These are phyloP conservation scores for Phytophthora parvispora DNA, from an alignment of 352 stramenopile species.

Conservation along the genomic window DNA sequence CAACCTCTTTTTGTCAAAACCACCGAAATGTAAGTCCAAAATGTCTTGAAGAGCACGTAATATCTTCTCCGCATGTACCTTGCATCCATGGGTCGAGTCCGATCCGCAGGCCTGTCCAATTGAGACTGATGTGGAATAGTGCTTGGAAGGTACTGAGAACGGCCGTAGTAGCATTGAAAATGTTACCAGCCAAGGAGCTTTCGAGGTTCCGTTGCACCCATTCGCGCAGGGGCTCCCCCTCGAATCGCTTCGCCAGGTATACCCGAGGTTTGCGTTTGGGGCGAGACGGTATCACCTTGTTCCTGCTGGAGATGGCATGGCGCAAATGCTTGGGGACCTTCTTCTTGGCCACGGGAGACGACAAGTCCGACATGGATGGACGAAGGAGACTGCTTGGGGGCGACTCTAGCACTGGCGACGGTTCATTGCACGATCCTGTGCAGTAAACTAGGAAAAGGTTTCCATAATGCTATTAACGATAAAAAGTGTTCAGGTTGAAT, in stretches of 20 bases:
- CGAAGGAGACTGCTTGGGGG: constrained; percentile 1
- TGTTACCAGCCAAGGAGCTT: constrained; percentile 60
- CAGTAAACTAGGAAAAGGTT: too few relatives aligned
- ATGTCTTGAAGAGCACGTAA: too few relatives aligned
- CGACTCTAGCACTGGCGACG: constrained; percentile 16
- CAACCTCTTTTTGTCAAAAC: constrained; percentile 39
- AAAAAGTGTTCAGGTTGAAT: too few relatives aligned
- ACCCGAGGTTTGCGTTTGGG: constrained; percentile 42
- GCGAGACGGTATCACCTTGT: constrained; percentile 14
- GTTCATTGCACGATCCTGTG: not conserved
- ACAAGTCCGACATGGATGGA: constrained; percentile 13
- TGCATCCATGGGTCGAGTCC: constrained; percentile 47
- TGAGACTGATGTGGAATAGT: constrained; percentile 69
- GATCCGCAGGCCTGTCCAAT: constrained; percentile 59
- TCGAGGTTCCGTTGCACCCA: constrained; percentile 85
- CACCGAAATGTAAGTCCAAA: too few relatives aligned
- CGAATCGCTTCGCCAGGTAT: constrained; percentile 43
- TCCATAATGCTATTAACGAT: too few relatives aligned
- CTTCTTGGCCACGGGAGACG: constrained; percentile 27
- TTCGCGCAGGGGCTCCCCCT: constrained; percentile 62
- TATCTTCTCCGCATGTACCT: constrained; percentile 36
- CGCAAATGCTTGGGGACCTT: constrained; percentile 47
- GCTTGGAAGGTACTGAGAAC: constrained; percentile 74
- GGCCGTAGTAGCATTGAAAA: constrained; percentile 53
- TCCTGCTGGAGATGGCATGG: constrained; percentile 39